Evolutionary conservation across 768 basidiomycete species (phyloP), one percentile per base, ranked within the genome.

Genomic region (Collybia nuda): DNA sequence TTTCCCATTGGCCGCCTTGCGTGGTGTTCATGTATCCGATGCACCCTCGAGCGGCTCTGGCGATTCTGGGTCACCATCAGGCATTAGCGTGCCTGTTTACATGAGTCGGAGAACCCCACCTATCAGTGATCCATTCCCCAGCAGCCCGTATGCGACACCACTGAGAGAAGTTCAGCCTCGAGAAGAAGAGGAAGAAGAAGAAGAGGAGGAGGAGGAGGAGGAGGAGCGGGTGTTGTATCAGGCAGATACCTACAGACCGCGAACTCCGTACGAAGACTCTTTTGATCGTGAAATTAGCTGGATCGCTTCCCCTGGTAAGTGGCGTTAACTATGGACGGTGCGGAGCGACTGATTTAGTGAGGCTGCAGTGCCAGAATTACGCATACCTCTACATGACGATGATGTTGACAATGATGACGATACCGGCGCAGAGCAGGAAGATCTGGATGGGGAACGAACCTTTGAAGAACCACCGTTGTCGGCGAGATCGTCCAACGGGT

Each of bases 191-290:
- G 88, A 85, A 52, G 86, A 88, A 15, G 87, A n/a, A n/a, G n/a
- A n/a, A n/a, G n/a, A n/a, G n/a, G 86, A 88, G 14, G 87, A 90
- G 18, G 88, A 85, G 51, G 86, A 90, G 18, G 88, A 85, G 51
- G 86, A 85, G 52, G 87, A 90, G 50, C 76, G 83, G 58, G 82
- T 88, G 22, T 62, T 86, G 24, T 86, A 80, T 61, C 76, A 79
- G 40, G 79, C 81, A 38, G 84, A 84, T 57, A 78, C 75, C 12
- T 69, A 73, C 53, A 70, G 75, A 52, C 63, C 70, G 29, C 76
- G 77, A 35, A 77, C 77, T 12, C 74, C 77, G n/a, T 79, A 77
- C 47, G 61, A 65, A 29, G 74, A 78, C 44, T 72, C 69, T 43
- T 74, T 67, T 24, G 80, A 82, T 24, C 75, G 85, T 55, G 78